phyloP scores from a whole-genome alignment of 2,329 filamentous ascomycete genomes.

The Colletotrichum truncatum region DNA sequence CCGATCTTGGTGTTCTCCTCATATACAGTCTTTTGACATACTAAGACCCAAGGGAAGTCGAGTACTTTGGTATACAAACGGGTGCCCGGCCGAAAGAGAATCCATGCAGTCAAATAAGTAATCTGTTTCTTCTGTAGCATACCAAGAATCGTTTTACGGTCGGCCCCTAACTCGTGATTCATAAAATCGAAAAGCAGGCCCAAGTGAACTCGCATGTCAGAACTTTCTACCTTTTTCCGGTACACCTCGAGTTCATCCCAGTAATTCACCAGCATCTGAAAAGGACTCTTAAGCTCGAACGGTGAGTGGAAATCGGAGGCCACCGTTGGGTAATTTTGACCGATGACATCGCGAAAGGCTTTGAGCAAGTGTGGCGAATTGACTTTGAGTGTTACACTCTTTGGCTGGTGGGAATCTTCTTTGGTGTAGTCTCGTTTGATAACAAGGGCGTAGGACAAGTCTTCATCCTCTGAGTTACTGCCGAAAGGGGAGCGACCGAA shows the following conservation, averaged over 20 bases:
- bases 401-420: slow-evolving; percentile 7
- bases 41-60: slow-evolving; percentile 38
- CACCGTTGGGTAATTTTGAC: slow-evolving; percentile 33
- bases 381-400: slow-evolving; percentile 34
- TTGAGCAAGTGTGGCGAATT: slow-evolving; percentile 39
- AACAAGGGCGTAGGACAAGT: slow-evolving; percentile 36
- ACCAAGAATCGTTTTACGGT: slow-evolving; percentile 32
- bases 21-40: slow-evolving; percentile 37
- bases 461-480: slow-evolving; percentile 25
- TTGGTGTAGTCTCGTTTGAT: slow-evolving; percentile 33
- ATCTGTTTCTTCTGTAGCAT: slow-evolving; percentile 39
- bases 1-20: slow-evolving; percentile 31
- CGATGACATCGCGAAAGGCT: slow-evolving; percentile 36
- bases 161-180: slow-evolving; percentile 35
- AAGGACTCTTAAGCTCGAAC: slow-evolving; percentile 34
- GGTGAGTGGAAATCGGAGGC: slow-evolving; percentile 38
- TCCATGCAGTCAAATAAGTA: slow-evolving; percentile 36
- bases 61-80: slow-evolving; percentile 36
- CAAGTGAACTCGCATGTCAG: slow-evolving; percentile 31
- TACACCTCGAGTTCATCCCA: slow-evolving; percentile 39
- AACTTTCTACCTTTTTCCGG: slow-evolving; percentile 19
- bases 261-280: slow-evolving; percentile 39
- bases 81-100: slow-evolving; percentile 38
- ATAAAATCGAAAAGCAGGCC: slow-evolving; percentile 41
- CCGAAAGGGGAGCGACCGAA: slow-evolving; percentile 30